Evolutionary conservation across 2,329 filamentous ascomycete species (phyloP).

Genomic region (Phaeophleospora eucalypticola): DNA sequence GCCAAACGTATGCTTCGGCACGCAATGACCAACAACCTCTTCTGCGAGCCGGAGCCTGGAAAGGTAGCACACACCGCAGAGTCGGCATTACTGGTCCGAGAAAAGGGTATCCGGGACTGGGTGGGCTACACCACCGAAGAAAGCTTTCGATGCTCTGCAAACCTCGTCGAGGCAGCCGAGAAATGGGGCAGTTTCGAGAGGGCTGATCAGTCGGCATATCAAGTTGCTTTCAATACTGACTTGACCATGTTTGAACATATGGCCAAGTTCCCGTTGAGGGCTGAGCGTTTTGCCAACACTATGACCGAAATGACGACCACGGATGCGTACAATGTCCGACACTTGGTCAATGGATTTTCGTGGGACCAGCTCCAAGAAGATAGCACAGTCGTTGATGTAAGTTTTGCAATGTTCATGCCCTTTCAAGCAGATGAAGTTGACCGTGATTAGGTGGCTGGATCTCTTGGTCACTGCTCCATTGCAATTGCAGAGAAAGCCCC

Average conservation of each 20-base stretch:
- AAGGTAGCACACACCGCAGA: constrained; percentile 12
- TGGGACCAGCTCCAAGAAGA: constrained; percentile 46
- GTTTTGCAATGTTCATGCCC: background rate
- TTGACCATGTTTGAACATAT: constrained; percentile 21
- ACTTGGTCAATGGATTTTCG: constrained; percentile 54
- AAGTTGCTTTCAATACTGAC: constrained; percentile 16
- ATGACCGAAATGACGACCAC: constrained; percentile 18
- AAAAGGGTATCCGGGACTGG: constrained; percentile 7
- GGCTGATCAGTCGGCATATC: constrained; percentile 15
- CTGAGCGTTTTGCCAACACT: constrained; percentile 16
- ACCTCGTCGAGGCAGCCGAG: constrained; percentile 15
- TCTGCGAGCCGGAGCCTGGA: constrained; percentile 8
- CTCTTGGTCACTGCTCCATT: constrained; percentile 18
- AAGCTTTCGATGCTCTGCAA: constrained; percentile 4
- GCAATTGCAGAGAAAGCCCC: constrained; percentile 5
- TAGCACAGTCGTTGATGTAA: constrained; percentile 52
- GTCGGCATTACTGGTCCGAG: constrained; percentile 5
- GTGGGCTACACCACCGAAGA: constrained; percentile 10
- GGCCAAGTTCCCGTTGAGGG: constrained; percentile 15
- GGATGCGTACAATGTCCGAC: constrained; percentile 53
- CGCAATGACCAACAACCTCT: constrained; percentile 13
- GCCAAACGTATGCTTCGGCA: constrained; percentile 9
- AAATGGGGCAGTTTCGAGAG: constrained; percentile 18
- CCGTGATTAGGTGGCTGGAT: constrained; percentile 5
- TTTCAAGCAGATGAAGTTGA: constrained; percentile 1